These are phyloP conservation scores for Beta lomatogona DNA, from an alignment of 179 eudicot species.

Conservation along the genomic window DNA sequence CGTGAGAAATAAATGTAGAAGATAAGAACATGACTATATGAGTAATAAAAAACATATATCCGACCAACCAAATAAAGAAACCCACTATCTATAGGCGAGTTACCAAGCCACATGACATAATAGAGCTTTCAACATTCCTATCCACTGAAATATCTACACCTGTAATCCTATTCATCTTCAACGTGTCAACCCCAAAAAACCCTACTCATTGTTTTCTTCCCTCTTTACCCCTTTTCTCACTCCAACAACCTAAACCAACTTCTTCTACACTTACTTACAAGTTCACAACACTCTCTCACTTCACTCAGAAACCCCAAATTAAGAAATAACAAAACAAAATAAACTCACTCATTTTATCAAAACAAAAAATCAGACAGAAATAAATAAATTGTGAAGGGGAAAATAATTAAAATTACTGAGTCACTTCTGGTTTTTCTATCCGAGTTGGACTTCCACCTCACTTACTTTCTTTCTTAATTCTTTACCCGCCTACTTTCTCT, in stretches of 20 bases:
- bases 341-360: too few species aligned
- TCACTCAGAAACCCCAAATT: not conserved
- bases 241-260: not conserved
- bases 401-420: not conserved
- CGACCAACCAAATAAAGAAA: not conserved
- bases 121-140: not conserved
- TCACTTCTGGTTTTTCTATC: conserved; percentile 15
- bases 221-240: not conserved
- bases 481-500: not conserved
- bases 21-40: not conserved
- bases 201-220: conserved; percentile 20
- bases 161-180: conserved; percentile 29
- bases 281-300: not conserved
- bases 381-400: too few species aligned
- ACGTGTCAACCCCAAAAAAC: conserved; percentile 44
- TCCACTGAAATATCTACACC: conserved; percentile 39
- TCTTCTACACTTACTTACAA: not conserved
- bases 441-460: conserved; percentile 32
- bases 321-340: not conserved
- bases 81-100: not conserved
- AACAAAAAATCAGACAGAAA: too few species aligned
- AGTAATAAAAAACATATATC: not conserved
- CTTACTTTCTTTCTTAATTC: not conserved
- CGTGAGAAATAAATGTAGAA: too few species aligned
- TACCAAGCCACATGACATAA: not conserved